Evolutionary conservation across 225 moss, liverwort and hornwort species (phyloP), one percentile per base, ranked within the genome.

Genomic region (Asterella californica): DNA sequence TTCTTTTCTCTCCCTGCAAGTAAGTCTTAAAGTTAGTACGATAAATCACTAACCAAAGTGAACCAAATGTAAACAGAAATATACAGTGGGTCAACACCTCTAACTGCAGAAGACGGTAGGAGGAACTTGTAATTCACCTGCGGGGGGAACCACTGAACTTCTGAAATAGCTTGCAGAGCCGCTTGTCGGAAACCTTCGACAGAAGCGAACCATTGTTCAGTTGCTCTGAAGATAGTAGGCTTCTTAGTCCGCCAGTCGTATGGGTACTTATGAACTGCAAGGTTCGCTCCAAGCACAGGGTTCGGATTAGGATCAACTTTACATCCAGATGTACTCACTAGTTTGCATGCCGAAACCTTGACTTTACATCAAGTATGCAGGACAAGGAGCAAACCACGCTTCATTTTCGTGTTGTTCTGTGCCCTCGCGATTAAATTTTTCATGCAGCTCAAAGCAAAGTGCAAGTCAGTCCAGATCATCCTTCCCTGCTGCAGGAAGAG

Each of bases 181-280:
- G 88, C 88, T 82, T 92, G 83, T 67, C 93, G 89, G 72, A 99
- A 99, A 63, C 92, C 94, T 84, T 99, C 97, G 54, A 99, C 94
- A 72, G 97, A 99, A 47, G 97, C 94, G 89, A 99, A 99, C 97
- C 97, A 99, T 81, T 99, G 97, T 77, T 99, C 97, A 74, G 97
- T 99, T 63, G 97, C 97, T 82, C 97, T 88, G 79, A 99, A 93
- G 80, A 95, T 99, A n/a, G 94, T 94, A 21, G 97, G 97, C 83
- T 99, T 88, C 85, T 94, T 99, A 32, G 94, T 94, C 34, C 97
- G 91, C 97, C 97, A 99, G 87, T 99, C 97, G 79, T 99, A 99
- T 10, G 97, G 97, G 83, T 99, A 99, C 80, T 99, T 99, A 84
- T 99, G 97, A 82, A 90, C 96, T 96, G 94, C 65, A 80, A 86